These are phyloP conservation scores for Phaeophleospora eucalypticola DNA, from an alignment of 2,329 filamentous ascomycete species.

Conservation along the genomic window DNA sequence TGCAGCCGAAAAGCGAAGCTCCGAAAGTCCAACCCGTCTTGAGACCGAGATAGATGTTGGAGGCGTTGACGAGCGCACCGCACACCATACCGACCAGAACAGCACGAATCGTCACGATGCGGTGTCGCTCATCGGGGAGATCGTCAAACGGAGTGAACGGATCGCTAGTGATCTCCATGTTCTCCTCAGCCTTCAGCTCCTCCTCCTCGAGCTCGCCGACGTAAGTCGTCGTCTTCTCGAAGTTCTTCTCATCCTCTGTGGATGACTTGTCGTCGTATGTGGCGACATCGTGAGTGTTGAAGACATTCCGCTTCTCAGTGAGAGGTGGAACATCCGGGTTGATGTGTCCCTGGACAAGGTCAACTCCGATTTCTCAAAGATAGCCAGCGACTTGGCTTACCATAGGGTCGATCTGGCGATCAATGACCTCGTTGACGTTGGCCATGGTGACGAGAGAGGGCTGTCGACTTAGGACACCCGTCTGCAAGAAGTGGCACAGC, in stretches of 20 bases:
- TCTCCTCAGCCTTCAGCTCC: conserved; percentile 26
- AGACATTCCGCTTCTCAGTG: conserved; percentile 36
- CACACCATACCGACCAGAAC: conserved; percentile 53
- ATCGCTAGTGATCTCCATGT: conserved; percentile 32
- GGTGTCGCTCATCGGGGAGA: conserved; percentile 42
- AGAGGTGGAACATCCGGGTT: conserved; percentile 30
- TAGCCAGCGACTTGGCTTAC: conserved; percentile 11
- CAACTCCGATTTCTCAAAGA: background rate
- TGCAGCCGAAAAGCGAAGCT: conserved; percentile 42
- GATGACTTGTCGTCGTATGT: conserved; percentile 9
- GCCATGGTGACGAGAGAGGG: conserved; percentile 16
- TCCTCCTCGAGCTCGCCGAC: conserved; percentile 28
- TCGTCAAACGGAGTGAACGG: conserved; percentile 43
- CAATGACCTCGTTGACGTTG: conserved; percentile 31
- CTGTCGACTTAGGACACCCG: background rate
- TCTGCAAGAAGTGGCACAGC: background rate
- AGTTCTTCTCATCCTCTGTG: conserved; percentile 18
- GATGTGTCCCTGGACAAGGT: conserved; percentile 21
- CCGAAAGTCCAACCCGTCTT: conserved; percentile 44
- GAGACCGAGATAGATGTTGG: conserved; percentile 58
- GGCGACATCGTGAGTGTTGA: conserved; percentile 29
- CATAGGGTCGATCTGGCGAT: conserved; percentile 32
- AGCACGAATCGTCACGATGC: conserved; percentile 54
- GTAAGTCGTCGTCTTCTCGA: conserved; percentile 26
- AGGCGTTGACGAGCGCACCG: conserved; percentile 58